These are phyloP conservation scores for Annulohypoxylon truncatum DNA, from an alignment of 2,329 filamentous ascomycete genomes.

Conservation along the genomic window DNA sequence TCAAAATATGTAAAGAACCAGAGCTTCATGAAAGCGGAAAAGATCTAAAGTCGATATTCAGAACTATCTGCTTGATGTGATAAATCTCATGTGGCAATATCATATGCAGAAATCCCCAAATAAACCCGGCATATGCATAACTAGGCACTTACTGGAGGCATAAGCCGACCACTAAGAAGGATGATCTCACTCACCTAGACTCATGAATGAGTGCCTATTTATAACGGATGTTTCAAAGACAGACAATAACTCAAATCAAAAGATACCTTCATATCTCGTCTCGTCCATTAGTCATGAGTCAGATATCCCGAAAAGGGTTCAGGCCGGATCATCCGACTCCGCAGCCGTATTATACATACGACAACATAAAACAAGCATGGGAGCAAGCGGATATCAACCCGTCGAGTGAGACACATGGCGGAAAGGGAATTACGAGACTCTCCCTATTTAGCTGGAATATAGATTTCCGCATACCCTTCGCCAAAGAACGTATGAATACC, in stretches of 20 bases:
- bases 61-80: background rate
- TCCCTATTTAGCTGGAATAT: slow-evolving; percentile 51
- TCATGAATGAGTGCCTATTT: background rate
- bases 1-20: too few relatives aligned
- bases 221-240: background rate
- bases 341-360: slow-evolving; percentile 45
- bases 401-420: background rate
- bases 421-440: slow-evolving; percentile 35
- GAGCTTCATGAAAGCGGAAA: too few relatives aligned
- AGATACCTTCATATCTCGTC: background rate
- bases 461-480: slow-evolving; percentile 50
- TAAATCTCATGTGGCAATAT: background rate
- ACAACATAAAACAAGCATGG: slow-evolving; percentile 40
- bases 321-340: slow-evolving; percentile 43
- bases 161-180: too few relatives aligned
- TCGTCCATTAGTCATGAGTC: slow-evolving; percentile 37
- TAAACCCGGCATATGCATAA: background rate
- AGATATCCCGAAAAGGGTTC: slow-evolving; percentile 41
- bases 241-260: background rate
- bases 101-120: background rate
- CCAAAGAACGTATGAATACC: slow-evolving; percentile 43
- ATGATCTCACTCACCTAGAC: too few relatives aligned
- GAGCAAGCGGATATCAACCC: slow-evolving; percentile 9
- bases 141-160: background rate
- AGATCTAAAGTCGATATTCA: background rate